Conservation (phyloP, 2,329 filamentous ascomycete genomes). For the Alternaria solani region DNA sequence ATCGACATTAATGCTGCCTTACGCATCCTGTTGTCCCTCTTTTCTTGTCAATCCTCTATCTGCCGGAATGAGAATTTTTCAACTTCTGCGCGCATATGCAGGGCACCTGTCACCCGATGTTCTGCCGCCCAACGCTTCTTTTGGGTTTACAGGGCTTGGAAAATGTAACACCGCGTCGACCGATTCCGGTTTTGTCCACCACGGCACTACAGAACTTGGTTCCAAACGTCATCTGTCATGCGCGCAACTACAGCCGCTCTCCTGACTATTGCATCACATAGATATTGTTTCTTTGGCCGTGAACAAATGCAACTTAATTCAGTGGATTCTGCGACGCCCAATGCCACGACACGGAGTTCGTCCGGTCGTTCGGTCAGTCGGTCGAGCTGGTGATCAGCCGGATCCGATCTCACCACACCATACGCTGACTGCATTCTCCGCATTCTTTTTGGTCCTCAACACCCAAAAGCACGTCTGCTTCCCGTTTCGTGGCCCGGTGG, state of each 20-base stretch:
- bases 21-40: background rate
- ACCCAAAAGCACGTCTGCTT: constrained; percentile 7
- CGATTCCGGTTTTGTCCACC: constrained; percentile 5
- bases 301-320: constrained; percentile 4
- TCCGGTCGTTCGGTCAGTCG: constrained; percentile 4
- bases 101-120: constrained; percentile 6
- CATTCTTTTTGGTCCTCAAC: constrained; percentile 8
- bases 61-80: background rate
- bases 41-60: background rate
- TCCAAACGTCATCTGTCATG: constrained; percentile 9
- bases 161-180: constrained; percentile 5
- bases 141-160: background rate
- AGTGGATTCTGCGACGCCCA: constrained; percentile 9
- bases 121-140: constrained; percentile 10
- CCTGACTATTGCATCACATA: constrained; percentile 2
- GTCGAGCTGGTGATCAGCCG: constrained; percentile 8
- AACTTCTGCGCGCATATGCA: background rate
- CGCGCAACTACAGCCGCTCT: background rate
- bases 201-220: constrained; percentile 4
- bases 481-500: constrained; percentile 1
- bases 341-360: constrained; percentile 1
- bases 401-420: constrained; percentile 1
- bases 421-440: background rate
- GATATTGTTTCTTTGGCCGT: constrained; percentile 11
- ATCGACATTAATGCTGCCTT: background rate